These are phyloP conservation scores for Papiliotrema nemorosa DNA, from an alignment of 1,284 basidiomycete genomes.

Conservation along the genomic window DNA sequence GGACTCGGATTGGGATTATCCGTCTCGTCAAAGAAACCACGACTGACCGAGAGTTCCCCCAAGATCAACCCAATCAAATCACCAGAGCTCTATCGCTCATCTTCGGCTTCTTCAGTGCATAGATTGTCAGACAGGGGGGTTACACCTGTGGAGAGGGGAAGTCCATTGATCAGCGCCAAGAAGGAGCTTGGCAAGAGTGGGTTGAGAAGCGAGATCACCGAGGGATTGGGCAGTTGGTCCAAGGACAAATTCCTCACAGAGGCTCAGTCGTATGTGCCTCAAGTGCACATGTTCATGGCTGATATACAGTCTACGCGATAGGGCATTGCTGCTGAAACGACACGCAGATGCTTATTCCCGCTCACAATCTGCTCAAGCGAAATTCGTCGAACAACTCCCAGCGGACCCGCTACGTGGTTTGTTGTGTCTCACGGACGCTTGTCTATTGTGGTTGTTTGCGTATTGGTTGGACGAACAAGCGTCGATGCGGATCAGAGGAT, in stretches of 20 bases:
- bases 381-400: constrained; percentile 19
- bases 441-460: constrained; percentile 52
- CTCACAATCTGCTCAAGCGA: constrained; percentile 18
- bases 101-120: background rate
- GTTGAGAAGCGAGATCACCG: constrained; percentile 14
- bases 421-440: constrained; percentile 52
- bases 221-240: constrained; percentile 16
- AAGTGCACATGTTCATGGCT: background rate
- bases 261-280: constrained; percentile 14
- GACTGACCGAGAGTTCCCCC: background rate
- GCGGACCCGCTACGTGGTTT: constrained; percentile 41
- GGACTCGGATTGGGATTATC: constrained; percentile 27
- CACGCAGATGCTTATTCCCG: constrained; percentile 40
- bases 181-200: constrained; percentile 8
- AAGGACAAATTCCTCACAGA: constrained; percentile 18
- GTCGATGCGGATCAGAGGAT: constrained; percentile 22
- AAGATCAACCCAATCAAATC: background rate
- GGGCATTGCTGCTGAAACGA: constrained; percentile 37
- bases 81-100: constrained; percentile 6
- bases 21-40: constrained; percentile 5
- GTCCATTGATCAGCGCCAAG: background rate
- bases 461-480: constrained; percentile 53
- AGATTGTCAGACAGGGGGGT: background rate
- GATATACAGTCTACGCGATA: constrained; percentile 17
- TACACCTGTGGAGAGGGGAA: background rate